Base-by-base conservation (phyloP, 495 filamentous ascomycete genomes). In the Trichoderma virens region DNA sequence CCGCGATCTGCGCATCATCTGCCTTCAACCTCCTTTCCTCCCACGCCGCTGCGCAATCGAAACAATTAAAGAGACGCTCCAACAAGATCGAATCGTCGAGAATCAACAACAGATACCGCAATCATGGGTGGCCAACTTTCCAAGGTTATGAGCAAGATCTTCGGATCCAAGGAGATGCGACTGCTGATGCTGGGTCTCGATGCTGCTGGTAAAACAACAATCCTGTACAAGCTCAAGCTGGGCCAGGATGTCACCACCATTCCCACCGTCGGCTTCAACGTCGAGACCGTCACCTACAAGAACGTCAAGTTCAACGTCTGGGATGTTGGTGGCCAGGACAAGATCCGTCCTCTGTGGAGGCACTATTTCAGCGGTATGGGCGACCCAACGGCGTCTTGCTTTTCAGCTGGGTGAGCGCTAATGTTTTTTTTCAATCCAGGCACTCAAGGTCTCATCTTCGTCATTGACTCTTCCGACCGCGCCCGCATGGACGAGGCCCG, bases 301-400 rank as follows among this genome's bases (percentile, higher is more conserved):
- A 98, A 98, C 73, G 91, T 96, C 74, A 96, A 97, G 75, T 98
- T 98, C 83, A 97, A 97, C 70, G 92, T 98, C 64, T 98, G 94
- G 94, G 94, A 98, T 81, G 94, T 98, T 35, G 94, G 94, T 75
- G 94, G 94, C 69, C 94, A 98, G 82, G 94, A 98, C 85, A 98
- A 98, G 86, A 98, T 98, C 69, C 85, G 94, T 61, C 94, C 94
- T 59, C 78, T 98, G 56, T 98, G 94, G 94, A 86, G 94, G 78
- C 94, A 98, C 79, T 98, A 98, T 82, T 98, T 96, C 72, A 95
- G 91, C 69, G 93, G 92, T 90, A 80, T n/a, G n/a, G n/a, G n/a
- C 72, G 86, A 74, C 14, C n/a, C n/a, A n/a, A n/a, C n/a, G n/a
- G n/a, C n/a, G n/a, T 62, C 30, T 62, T 60, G 62, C 62, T 25